These are phyloP conservation scores for Globisporangium paddicum DNA, from an alignment of 352 stramenopile species.

Conservation along the genomic window DNA sequence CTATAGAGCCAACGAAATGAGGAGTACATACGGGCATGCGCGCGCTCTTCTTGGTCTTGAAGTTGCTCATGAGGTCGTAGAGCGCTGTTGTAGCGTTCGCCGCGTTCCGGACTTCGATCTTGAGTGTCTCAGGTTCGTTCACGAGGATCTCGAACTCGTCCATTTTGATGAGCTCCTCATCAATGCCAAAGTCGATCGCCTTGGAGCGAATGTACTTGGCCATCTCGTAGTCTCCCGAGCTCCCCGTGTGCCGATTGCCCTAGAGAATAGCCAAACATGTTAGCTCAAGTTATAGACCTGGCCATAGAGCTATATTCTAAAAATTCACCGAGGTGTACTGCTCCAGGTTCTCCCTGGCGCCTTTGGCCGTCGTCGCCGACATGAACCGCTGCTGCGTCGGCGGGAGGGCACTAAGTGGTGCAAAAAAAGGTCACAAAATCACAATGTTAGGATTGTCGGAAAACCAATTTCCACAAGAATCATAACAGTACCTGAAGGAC, in stretches of 20 bases:
- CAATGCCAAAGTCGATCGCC: slow-evolving; percentile 71
- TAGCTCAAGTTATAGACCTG: too few relatives aligned
- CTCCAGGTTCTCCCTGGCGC: slow-evolving; percentile 64
- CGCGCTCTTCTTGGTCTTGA: slow-evolving; percentile 26
- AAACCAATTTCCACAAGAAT: background rate
- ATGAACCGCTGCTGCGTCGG: slow-evolving; percentile 80
- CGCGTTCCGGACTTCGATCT: slow-evolving; percentile 28
- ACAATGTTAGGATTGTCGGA: background rate
- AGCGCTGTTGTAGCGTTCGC: slow-evolving; percentile 4
- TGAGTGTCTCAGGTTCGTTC: slow-evolving; percentile 64
- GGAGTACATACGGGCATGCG: slow-evolving; percentile 22
- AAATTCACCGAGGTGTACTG: slow-evolving; percentile 57
- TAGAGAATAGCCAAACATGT: slow-evolving; percentile 12
- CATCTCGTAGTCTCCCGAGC: slow-evolving; percentile 62
- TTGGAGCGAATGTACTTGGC: slow-evolving; percentile 71
- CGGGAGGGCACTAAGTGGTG: slow-evolving; percentile 43
- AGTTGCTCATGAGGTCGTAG: slow-evolving; percentile 28
- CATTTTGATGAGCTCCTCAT: slow-evolving; percentile 70
- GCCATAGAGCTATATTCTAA: too few relatives aligned
- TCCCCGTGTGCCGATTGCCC: slow-evolving; percentile 56
- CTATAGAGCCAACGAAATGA: background rate
- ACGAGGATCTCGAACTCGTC: slow-evolving; percentile 81
- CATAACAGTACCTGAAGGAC: slow-evolving; percentile 53
- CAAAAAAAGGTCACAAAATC: background rate
- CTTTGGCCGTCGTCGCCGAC: slow-evolving; percentile 53